Percentiles rank a stretch among this genome's conserved stretches.
Conservation (phyloP, 345 rosid genomes). For the Kernera saxatilis region DNA sequence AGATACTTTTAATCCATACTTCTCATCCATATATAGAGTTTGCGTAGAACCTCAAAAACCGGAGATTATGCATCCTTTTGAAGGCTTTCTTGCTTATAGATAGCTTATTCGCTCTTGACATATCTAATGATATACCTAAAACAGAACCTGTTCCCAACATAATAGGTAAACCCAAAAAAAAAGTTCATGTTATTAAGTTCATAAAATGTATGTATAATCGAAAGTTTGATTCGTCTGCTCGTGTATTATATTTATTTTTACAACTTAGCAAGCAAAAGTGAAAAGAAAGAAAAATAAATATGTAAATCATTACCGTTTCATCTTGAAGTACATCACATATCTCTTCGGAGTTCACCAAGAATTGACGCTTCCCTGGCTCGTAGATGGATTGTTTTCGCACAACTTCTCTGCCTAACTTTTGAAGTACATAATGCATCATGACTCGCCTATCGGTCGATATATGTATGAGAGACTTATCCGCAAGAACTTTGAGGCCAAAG, state of each 20-base stretch:
- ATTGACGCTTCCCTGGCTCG: slow-evolving; percentile 7
- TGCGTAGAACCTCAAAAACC: slow-evolving; percentile 3
- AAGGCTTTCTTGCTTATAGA: background rate
- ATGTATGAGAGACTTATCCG: too few relatives aligned
- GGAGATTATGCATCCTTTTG: slow-evolving; percentile 14
- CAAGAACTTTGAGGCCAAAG: too few relatives aligned
- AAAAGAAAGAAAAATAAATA: background rate
- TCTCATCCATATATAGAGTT: too few relatives aligned
- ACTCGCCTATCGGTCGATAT: background rate
- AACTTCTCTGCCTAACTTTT: slow-evolving; percentile 22
- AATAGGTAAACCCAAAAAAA: background rate
- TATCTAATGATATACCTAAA: slow-evolving; percentile 10
- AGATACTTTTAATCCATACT: background rate
- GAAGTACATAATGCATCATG: slow-evolving; percentile 24
- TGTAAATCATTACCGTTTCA: background rate
- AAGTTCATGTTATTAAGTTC: background rate
- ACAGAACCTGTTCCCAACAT: slow-evolving; percentile 11
- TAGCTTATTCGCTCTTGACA: background rate
- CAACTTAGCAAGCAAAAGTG: too few relatives aligned
- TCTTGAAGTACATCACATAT: slow-evolving; percentile 8
- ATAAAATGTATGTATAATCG: too few relatives aligned
- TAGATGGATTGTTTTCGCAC: background rate
- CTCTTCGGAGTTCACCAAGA: slow-evolving; percentile 22
- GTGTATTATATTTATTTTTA: too few relatives aligned
- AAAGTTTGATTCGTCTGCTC: too few relatives aligned